Conservation (phyloP, 2,329 filamentous ascomycete genomes). For the Zymoseptoria pseudotritici region DNA sequence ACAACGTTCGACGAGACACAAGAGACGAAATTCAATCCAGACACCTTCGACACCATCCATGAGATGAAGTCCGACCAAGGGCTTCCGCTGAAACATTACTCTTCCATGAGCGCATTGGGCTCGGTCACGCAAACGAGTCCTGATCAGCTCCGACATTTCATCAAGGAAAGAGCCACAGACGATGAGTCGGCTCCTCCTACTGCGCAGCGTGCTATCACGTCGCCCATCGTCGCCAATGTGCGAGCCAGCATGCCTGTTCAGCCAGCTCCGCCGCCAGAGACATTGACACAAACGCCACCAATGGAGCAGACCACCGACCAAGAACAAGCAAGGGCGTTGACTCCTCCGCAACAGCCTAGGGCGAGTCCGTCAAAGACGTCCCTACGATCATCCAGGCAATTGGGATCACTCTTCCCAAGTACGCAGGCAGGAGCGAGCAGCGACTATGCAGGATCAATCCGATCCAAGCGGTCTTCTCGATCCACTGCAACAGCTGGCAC, state of each 20-base stretch:
- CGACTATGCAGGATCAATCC: not conserved
- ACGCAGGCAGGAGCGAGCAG: not conserved
- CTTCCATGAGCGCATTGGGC: slow-evolving; percentile 17
- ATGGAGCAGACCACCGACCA: slow-evolving; percentile 5
- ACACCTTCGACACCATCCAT: slow-evolving; percentile 7
- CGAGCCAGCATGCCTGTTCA: slow-evolving; percentile 1
- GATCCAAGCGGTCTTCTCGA: slow-evolving; percentile 11
- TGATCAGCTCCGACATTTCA: not conserved
- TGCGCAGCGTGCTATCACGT: not conserved
- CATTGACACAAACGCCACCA: slow-evolving; percentile 2
- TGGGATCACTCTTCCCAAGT: slow-evolving; percentile 6
- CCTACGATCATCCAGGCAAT: slow-evolving; percentile 1
- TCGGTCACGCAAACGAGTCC: slow-evolving; percentile 1
- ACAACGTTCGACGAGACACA: slow-evolving; percentile 21
- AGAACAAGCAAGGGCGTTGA: slow-evolving; percentile 5
- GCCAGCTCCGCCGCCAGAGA: slow-evolving; percentile 2
- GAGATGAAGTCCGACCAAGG: slow-evolving; percentile 3
- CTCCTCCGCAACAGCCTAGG: slow-evolving; percentile 1
- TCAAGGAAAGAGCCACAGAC: not conserved
- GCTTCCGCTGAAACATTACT: slow-evolving; percentile 14
- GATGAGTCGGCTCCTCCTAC: not conserved
- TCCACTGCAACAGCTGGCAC: slow-evolving; percentile 7
- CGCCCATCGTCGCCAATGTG: not conserved
- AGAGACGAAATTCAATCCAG: slow-evolving; percentile 18
- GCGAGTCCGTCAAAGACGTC: slow-evolving; percentile 7